Evolutionary conservation across 352 stramenopile species (phyloP).

Genomic region (Phytopythium sindhum): DNA sequence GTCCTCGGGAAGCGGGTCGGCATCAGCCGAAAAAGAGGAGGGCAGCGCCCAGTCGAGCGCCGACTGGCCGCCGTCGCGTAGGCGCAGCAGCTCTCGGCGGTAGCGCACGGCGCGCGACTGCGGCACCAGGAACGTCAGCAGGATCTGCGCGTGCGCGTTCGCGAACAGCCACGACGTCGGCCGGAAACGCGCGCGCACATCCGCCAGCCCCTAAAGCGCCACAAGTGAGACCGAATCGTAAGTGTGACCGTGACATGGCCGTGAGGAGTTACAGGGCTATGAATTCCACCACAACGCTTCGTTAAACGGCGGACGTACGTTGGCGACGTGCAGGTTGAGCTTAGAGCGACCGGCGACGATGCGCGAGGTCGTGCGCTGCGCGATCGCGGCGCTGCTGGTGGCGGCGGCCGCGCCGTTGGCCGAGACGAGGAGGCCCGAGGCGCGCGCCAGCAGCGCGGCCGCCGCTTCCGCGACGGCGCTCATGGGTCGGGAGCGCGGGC

Average conservation of each 20-base stretch:
- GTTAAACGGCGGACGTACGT: conserved; percentile 29
- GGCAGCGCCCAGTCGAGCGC: conserved; percentile 35
- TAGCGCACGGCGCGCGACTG: conserved; percentile 25
- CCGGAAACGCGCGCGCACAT: conserved; percentile 21
- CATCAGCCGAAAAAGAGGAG: not conserved
- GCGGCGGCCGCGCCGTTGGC: not conserved
- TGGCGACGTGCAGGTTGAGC: conserved; percentile 65
- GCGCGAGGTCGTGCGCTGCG: conserved; percentile 14
- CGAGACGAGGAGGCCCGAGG: not conserved
- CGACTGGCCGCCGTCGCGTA: conserved; percentile 36
- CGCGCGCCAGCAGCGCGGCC: conserved; percentile 2
- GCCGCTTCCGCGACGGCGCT: conserved; percentile 8
- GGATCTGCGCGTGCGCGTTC: conserved; percentile 44
- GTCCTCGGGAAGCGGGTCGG: conserved; percentile 9
- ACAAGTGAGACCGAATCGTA: not conserved
- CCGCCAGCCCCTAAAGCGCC: conserved; percentile 12
- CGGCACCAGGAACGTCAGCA: conserved; percentile 43
- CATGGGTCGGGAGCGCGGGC: not conserved
- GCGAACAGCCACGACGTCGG: conserved; percentile 38
- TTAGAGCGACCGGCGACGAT: conserved; percentile 60
- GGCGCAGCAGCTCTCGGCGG: conserved; percentile 30
- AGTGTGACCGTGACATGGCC: not conserved
- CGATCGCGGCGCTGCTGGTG: not conserved
- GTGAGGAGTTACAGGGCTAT: not conserved
- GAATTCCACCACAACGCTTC: too few relatives aligned